phyloP scores from a whole-genome alignment of 331 rosid genomes.

The Pyrus hybrid region DNA sequence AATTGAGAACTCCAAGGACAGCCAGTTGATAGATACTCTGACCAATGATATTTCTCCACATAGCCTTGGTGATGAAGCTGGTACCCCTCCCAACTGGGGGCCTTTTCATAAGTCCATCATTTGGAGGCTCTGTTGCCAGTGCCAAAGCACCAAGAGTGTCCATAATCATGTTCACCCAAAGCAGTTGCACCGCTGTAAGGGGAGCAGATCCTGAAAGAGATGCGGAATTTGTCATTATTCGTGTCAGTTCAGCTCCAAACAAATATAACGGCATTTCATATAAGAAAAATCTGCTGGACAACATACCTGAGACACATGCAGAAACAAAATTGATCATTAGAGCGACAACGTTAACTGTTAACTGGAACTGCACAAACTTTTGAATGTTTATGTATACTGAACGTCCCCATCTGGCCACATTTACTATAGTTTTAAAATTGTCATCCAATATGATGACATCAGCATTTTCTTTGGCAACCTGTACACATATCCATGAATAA shows the following conservation, averaged over 20 bases:
- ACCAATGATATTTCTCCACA: slow-evolving; percentile 97
- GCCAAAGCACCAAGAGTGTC: slow-evolving; percentile 97
- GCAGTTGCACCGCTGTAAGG: slow-evolving; percentile 89
- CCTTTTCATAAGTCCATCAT: slow-evolving; percentile 60
- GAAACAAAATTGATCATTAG: slow-evolving; percentile 74
- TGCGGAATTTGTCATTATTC: background rate
- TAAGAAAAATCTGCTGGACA: slow-evolving; percentile 4
- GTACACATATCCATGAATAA: slow-evolving; percentile 14
- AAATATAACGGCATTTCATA: slow-evolving; percentile 1
- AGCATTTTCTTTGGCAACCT: slow-evolving; percentile 96
- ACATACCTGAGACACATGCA: slow-evolving; percentile 82
- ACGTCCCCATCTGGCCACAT: slow-evolving; percentile 90
- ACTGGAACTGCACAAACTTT: slow-evolving; percentile 92
- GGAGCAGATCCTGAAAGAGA: slow-evolving; percentile 81
- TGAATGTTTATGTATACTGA: slow-evolving; percentile 91
- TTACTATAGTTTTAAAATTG: slow-evolving; percentile 74
- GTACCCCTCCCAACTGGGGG: slow-evolving; percentile 60
- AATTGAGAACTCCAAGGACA: slow-evolving; percentile 55
- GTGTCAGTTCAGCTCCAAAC: background rate
- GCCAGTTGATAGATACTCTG: slow-evolving; percentile 83
- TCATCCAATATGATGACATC: slow-evolving; percentile 89
- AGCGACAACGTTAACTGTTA: slow-evolving; percentile 93
- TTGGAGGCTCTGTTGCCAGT: slow-evolving; percentile 90
- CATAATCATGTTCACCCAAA: slow-evolving; percentile 98
- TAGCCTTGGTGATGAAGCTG: slow-evolving; percentile 72